phyloP scores from a whole-genome alignment of 164 flowering plant genomes.

The Magnolia officinalis region DNA sequence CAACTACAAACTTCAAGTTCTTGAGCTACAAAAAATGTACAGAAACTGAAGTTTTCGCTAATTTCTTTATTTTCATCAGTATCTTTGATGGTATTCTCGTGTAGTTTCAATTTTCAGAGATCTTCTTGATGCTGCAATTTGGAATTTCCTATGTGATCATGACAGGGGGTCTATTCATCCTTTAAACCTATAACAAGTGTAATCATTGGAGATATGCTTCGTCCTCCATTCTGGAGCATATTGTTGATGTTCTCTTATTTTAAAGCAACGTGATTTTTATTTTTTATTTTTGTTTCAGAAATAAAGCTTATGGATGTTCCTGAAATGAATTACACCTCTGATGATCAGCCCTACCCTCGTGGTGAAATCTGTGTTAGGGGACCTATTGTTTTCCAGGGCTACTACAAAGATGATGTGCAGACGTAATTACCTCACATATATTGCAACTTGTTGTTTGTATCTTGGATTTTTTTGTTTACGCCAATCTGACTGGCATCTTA shows the following conservation, averaged over 20 bases:
- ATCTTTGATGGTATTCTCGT: too few species aligned
- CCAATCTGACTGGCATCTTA: constrained; percentile 3
- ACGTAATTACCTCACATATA: constrained; percentile 44
- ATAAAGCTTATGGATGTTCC: constrained; percentile 93
- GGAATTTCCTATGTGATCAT: too few species aligned
- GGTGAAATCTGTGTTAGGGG: constrained; percentile 97
- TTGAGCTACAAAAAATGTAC: too few species aligned
- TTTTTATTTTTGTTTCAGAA: constrained; percentile 46
- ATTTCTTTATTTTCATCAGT: too few species aligned
- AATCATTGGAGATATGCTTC: too few species aligned
- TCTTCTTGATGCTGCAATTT: too few species aligned
- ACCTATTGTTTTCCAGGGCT: constrained; percentile 81
- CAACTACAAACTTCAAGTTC: background rate
- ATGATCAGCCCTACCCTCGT: constrained; percentile 86
- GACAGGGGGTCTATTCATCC: too few species aligned
- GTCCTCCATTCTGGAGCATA: too few species aligned
- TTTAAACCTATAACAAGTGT: too few species aligned
- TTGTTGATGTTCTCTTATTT: too few species aligned
- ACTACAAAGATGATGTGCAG: constrained; percentile 84
- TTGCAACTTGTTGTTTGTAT: background rate
- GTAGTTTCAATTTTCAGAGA: too few species aligned
- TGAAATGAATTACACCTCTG: constrained; percentile 92
- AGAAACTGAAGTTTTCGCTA: too few species aligned
- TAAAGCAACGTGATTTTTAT: background rate
- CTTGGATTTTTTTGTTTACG: background rate